Conservation (phyloP, 208 protist genomes). For the Crithidia expoeki region DNA sequence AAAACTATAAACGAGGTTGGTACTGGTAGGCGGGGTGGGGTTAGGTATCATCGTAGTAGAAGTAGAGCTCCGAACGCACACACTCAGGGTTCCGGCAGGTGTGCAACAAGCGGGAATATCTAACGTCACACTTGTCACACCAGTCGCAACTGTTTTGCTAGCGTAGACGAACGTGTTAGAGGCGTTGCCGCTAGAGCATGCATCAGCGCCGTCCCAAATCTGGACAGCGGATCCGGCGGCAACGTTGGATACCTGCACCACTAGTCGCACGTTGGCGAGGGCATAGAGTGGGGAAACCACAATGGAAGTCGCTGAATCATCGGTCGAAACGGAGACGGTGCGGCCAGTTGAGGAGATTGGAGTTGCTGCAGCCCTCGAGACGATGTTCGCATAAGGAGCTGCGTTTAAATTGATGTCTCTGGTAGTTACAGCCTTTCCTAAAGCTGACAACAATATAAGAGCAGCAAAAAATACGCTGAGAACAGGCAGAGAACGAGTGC, state of each 20-base stretch:
- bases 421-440: too few relatives aligned
- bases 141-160: not conserved
- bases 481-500: too few relatives aligned
- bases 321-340: not conserved
- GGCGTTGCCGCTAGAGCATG: not conserved
- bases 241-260: slow-evolving; percentile 7
- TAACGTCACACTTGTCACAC: not conserved
- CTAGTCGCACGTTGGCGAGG: slow-evolving; percentile 3
- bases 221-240: not conserved
- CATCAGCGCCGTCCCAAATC: slow-evolving; percentile 11
- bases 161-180: not conserved
- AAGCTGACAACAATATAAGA: too few relatives aligned
- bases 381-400: too few relatives aligned
- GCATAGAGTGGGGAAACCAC: not conserved
- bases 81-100: not conserved
- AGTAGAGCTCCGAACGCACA: not conserved
- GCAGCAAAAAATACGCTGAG: too few relatives aligned
- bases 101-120: slow-evolving; percentile 9
- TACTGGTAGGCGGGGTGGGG: too few relatives aligned
- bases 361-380: not conserved
- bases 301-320: too few relatives aligned
- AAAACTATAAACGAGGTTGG: not conserved
- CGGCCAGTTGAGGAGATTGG: not conserved
- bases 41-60: too few relatives aligned
- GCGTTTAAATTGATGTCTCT: too few relatives aligned